Evolutionary conservation across 257 asterid genomes (phyloP), one percentile per base, ranked within the genome.

Genomic region (Fraxinus anomala): DNA sequence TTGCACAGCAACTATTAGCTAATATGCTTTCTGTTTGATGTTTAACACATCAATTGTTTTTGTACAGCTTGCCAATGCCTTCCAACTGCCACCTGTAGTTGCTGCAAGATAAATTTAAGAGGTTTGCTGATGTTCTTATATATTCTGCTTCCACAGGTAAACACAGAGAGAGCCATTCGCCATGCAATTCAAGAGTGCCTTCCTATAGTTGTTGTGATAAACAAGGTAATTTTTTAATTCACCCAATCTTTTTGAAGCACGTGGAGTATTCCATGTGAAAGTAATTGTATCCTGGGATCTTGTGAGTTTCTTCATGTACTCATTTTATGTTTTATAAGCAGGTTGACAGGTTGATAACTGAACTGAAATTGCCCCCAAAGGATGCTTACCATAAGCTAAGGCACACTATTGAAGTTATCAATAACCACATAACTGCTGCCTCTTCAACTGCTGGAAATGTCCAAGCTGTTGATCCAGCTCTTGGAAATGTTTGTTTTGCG

Each of bases 331-430:
- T 59, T 23, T 61, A 56, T 76, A 16, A 56, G 17, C 54, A 94
- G 98, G 98, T 95, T 67, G 99, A 95, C 76, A 87, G 94, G 80
- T 82, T 93, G 86, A 93, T 95, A 72, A 91, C 97, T 67, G 99
- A 95, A 85, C 97, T 95, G 16, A 93, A 88, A 86, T 87, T 95
- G 81, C 99, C 99, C 6, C 98, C 98, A 9, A 95, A 91, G 89
- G 98, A 93, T 79, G 99, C 99, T 73, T 96, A 96, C 86, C 97
- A 93, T 81, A 96, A 96, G 86, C 77, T 96, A 49, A 85, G 97
- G 81, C 97, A 93, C 89, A 93, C 91, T 28, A 89, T 96, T 82
- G 99, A 93, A 89, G 87, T 90, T 56, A 87, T 96, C 80, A 93
- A 96, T 82, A 93, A 84, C 84, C 91, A 90, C 84, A 92, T 93